Base-by-base conservation (phyloP, 2,329 filamentous ascomycete genomes). In the Aspergillus jensenii region DNA sequence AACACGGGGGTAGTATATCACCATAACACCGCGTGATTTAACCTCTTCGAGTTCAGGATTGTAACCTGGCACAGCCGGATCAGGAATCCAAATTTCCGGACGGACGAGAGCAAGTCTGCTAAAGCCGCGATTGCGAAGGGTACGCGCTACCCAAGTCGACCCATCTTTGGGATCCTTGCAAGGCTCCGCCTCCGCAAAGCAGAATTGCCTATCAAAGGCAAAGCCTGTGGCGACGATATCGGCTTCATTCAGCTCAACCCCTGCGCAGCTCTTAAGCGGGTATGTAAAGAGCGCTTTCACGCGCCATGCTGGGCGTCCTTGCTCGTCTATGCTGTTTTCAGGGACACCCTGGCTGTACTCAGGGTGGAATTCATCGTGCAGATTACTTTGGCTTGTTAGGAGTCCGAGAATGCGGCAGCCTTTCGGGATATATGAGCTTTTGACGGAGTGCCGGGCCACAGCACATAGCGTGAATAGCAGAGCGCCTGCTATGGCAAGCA, bases 151-250 rank as follows among this genome's bases (percentile, higher is more conserved):
- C 76, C 76, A 78, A 76, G 74, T 64, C 80, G 80, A 15, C 17
- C 43, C 41, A 41, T 47, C 33, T 17, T 31, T 21, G 21, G 37
- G 9, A 33, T 17, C 47, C 66, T 35, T 72, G 72, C 4, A 74
- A 74, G 37, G 78, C 71, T 41, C 37, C 15, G 80, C 72, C 72
- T 93, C 88, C 2, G 90, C 91, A 70, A 97, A 90, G 48, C 86
- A 88, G 78, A 92, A 96, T 65, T 93, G 84, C 6, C 91, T 85
- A 74, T 97, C 92, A 73, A 89, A 90, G 70, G 88, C 84, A 56
- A 96, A 80, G 2, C 92, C 91, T 2, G 84, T 85, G 6, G 84
- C 78, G 46, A 90, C 75, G 15, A 95, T 81, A 54, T 84, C 82
- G 59, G 84, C 84, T 60, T 81, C 77, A 52, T 83, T 76, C 47